A percentile compares a stretch with the other conserved stretches of the same genome.
These are phyloP conservation scores for Phlyctochytrium bullatum DNA, from an alignment of 192 early-diverging fungal genomes.

Conservation along the genomic window DNA sequence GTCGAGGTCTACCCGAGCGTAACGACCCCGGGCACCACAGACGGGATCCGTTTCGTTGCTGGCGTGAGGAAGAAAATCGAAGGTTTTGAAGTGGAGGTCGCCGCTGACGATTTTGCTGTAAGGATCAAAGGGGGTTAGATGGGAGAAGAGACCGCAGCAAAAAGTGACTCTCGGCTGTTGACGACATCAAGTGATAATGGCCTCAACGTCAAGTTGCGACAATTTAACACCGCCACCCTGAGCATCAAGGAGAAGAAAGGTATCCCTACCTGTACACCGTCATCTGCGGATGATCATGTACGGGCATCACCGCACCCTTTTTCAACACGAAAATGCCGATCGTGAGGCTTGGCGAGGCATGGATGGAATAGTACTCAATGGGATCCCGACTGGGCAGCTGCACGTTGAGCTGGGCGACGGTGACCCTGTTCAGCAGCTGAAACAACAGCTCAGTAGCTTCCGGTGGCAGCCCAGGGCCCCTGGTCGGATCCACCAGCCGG, in stretches of 20 bases:
- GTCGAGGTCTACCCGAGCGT: slow-evolving; percentile 10
- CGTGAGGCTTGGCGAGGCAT: slow-evolving; percentile 25
- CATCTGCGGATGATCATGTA: slow-evolving; percentile 50
- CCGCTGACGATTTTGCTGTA: slow-evolving; percentile 40
- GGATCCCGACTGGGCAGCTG: not conserved
- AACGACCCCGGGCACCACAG: not conserved
- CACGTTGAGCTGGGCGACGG: not conserved
- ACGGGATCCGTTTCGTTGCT: not conserved
- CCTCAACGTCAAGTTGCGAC: too few species aligned
- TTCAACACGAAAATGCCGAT: slow-evolving; percentile 44
- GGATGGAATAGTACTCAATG: slow-evolving; percentile 20
- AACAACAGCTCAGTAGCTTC: not conserved
- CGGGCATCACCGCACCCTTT: slow-evolving; percentile 35
- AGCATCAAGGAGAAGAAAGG: too few species aligned
- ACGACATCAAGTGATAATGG: not conserved
- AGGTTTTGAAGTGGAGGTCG: slow-evolving; percentile 37
- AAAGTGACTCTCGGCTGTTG: not conserved
- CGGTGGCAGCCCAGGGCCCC: not conserved
- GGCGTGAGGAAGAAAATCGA: slow-evolving; percentile 14
- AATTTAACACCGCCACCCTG: too few species aligned
- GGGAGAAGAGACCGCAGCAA: not conserved
- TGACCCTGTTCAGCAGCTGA: not conserved
- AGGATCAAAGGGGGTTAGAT: not conserved
- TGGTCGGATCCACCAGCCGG: not conserved
- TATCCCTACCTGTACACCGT: slow-evolving; percentile 36